Evolutionary conservation across 495 filamentous ascomycete species (phyloP).

Genomic region (Neurospora sp.): DNA sequence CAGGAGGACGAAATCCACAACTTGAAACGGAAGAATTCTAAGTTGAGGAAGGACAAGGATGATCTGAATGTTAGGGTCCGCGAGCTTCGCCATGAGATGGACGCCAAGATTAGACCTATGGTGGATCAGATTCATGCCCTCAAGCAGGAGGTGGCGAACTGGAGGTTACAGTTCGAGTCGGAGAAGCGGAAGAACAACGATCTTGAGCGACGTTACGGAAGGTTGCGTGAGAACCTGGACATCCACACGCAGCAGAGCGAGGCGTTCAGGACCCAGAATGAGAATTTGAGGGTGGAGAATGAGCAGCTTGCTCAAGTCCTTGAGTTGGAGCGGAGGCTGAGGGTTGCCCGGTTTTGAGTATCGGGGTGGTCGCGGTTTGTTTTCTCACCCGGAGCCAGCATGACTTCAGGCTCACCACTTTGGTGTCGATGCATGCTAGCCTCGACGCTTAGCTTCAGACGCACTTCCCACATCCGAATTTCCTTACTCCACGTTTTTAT

Average conservation of each 20-base stretch:
- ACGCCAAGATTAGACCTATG: not conserved
- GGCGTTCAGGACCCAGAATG: conserved; percentile 2
- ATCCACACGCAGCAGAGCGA: conserved; percentile 8
- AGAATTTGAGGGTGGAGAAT: not conserved
- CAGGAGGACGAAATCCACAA: conserved; percentile 9
- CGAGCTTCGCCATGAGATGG: conserved; percentile 7
- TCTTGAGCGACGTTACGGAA: conserved; percentile 3
- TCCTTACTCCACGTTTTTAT: not conserved
- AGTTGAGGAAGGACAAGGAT: conserved; percentile 14
- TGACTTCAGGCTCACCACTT: no score
- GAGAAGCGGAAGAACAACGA: conserved; percentile 3
- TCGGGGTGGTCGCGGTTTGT: not conserved
- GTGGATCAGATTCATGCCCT: conserved; percentile 4
- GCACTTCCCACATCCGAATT: not conserved
- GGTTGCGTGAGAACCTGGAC: conserved; percentile 2
- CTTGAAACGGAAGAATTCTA: conserved; percentile 8
- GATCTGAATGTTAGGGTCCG: conserved; percentile 3
- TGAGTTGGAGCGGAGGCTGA: not conserved
- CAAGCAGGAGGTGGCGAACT: conserved; percentile 6
- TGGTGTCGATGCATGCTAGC: no score
- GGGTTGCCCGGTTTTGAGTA: not conserved
- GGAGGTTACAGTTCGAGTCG: conserved; percentile 10
- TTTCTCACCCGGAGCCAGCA: not conserved
- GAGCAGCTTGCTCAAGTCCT: not conserved
- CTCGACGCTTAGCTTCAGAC: not conserved